Evolutionary conservation across 108 stramenopile species (phyloP).

Genomic region (Nitzschia putrida): DNA sequence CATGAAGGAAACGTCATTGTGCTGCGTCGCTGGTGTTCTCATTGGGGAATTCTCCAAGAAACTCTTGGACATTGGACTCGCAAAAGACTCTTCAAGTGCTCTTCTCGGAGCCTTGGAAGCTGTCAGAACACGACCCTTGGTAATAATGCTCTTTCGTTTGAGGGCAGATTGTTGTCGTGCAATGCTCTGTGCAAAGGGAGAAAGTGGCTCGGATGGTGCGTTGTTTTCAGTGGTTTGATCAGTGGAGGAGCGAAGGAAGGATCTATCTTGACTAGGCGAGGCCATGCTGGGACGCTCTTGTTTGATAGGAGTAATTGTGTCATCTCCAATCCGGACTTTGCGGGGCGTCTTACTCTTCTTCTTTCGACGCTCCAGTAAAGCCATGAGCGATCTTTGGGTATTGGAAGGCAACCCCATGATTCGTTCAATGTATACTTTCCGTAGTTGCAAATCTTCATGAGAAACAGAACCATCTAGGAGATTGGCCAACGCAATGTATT

Average conservation of each 20-base stretch:
- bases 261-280: no score
- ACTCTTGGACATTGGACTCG: not conserved
- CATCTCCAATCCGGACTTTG: not conserved
- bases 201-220: not conserved
- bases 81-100: not conserved
- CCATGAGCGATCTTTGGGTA: slow-evolving; percentile 48
- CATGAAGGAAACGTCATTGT: slow-evolving; percentile 19
- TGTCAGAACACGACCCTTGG: not conserved
- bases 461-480: slow-evolving; percentile 46
- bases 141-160: not conserved
- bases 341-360: slow-evolving; percentile 3
- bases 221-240: not conserved
- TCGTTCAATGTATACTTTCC: slow-evolving; percentile 44
- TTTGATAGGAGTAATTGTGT: not conserved
- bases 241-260: not conserved
- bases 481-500: slow-evolving; percentile 35
- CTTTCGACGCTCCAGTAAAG: slow-evolving; percentile 35
- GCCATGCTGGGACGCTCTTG: not conserved
- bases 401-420: slow-evolving; percentile 41
- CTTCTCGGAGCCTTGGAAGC: not conserved
- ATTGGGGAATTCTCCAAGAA: not conserved
- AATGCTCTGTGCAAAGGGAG: not conserved
- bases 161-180: not conserved
- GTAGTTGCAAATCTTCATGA: slow-evolving; percentile 29
- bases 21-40: not conserved